Conservation (phyloP, 2,329 filamentous ascomycete species). For the Xylaria digitata region DNA sequence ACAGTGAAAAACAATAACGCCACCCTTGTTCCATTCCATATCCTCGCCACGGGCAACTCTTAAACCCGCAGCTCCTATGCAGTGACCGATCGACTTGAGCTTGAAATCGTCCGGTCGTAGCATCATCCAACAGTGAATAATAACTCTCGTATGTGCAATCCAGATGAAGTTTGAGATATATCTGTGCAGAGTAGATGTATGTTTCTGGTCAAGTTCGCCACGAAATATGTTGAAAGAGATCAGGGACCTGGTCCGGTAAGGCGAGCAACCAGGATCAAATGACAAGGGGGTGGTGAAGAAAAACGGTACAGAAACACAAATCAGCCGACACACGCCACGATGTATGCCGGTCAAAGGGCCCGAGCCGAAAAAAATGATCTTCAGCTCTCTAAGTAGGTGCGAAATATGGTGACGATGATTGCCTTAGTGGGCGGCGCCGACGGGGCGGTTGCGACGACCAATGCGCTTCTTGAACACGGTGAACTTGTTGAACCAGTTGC, state of each 20-base stretch:
- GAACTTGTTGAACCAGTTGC: constrained; percentile 18
- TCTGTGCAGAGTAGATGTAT: constrained; percentile 11
- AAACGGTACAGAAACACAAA: not conserved
- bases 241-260: not conserved
- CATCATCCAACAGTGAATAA: constrained; percentile 7
- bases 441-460: not conserved
- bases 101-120: too few relatives aligned
- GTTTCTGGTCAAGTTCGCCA: not conserved
- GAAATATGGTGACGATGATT: not conserved
- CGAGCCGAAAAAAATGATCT: not conserved
- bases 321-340: not conserved
- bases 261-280: not conserved
- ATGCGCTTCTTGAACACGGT: constrained; percentile 26
- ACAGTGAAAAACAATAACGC: not conserved
- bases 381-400: too few relatives aligned
- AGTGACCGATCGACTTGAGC: not conserved
- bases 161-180: constrained; percentile 7
- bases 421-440: not conserved
- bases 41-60: not conserved
- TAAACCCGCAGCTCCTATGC: not conserved
- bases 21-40: not conserved
- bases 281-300: not conserved
- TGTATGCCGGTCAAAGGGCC: not conserved
- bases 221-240: constrained; percentile 9
- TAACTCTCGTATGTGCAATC: not conserved